Conservation (phyloP, 208 protist species). For the Phytomonas sp. region DNA sequence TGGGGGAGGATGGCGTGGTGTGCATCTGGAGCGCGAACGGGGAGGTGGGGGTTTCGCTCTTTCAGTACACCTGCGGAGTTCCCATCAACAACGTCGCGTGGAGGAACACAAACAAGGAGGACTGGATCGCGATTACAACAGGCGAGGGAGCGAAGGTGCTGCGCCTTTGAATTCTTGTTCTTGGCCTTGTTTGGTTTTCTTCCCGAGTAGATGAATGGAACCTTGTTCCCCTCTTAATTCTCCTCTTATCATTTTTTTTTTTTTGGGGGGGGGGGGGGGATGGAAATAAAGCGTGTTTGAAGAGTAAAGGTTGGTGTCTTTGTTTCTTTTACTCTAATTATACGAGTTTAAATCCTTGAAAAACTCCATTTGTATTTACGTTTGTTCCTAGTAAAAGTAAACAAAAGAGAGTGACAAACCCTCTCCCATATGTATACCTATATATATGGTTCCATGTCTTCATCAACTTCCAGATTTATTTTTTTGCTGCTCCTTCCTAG, state of each 20-base stretch:
- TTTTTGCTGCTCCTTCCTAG: conserved; percentile 4
- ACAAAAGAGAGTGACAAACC: too few relatives aligned
- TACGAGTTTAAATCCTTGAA: too few relatives aligned
- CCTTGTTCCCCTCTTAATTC: conserved; percentile 11
- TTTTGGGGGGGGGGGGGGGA: not conserved
- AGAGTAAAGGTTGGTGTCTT: not conserved
- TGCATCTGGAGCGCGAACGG: conserved; percentile 96
- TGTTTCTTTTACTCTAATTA: not conserved
- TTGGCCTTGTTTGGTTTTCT: not conserved
- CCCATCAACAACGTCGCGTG: conserved; percentile 85
- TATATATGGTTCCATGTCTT: too few relatives aligned
- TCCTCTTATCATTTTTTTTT: not conserved
- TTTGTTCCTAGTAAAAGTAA: too few relatives aligned
- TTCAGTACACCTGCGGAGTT: conserved; percentile 46
- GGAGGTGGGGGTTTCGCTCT: conserved; percentile 34
- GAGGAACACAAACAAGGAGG: conserved; percentile 51
- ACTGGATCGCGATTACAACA: conserved; percentile 84
- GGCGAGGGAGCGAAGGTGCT: conserved; percentile 61
- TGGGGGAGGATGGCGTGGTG: conserved; percentile 94
- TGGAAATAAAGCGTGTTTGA: not conserved
- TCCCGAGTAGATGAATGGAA: not conserved
- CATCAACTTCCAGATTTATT: conserved; percentile 6
- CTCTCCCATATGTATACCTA: too few relatives aligned
- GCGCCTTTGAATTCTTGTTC: conserved; percentile 25
- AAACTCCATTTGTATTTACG: too few relatives aligned